Evolutionary conservation across 176 grass and related monocot genomes (phyloP).

Genomic region (Cenchrus purpureus): DNA sequence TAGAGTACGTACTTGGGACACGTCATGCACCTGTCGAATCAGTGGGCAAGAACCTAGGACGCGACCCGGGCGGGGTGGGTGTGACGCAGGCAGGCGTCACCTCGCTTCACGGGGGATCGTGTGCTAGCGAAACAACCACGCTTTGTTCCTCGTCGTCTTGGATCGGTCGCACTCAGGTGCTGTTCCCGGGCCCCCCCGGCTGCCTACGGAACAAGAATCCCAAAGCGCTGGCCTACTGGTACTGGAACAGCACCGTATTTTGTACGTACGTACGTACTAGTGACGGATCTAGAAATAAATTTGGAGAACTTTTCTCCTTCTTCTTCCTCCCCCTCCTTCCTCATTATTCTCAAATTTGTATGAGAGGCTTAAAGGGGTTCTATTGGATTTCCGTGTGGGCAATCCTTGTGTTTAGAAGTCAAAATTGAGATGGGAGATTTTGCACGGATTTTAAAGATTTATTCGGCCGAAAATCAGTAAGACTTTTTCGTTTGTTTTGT

Average conservation of each 20-base stretch:
- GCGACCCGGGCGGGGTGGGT: background rate
- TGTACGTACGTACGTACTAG: background rate
- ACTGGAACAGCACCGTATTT: background rate
- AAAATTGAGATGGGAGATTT: no score
- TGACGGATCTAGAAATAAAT: no score
- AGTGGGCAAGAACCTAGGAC: conserved; percentile 37
- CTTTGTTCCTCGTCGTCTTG: background rate
- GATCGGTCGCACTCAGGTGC: background rate
- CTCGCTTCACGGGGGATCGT: background rate
- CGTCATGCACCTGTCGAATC: background rate
- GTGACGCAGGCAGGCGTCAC: conserved; percentile 13
- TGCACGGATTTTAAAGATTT: no score
- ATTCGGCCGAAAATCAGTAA: no score
- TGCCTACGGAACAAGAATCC: background rate
- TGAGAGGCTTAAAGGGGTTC: no score
- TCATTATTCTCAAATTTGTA: no score
- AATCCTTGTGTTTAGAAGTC: no score
- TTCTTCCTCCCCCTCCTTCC: no score
- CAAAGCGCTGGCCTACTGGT: background rate
- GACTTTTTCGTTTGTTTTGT: no score
- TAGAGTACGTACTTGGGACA: background rate
- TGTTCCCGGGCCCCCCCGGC: background rate
- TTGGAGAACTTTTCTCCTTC: no score
- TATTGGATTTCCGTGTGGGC: no score
- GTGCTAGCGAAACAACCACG: background rate